These are phyloP conservation scores for Arachnomyces sp. DNA, from an alignment of 2,329 filamentous ascomycete species.

Conservation along the genomic window DNA sequence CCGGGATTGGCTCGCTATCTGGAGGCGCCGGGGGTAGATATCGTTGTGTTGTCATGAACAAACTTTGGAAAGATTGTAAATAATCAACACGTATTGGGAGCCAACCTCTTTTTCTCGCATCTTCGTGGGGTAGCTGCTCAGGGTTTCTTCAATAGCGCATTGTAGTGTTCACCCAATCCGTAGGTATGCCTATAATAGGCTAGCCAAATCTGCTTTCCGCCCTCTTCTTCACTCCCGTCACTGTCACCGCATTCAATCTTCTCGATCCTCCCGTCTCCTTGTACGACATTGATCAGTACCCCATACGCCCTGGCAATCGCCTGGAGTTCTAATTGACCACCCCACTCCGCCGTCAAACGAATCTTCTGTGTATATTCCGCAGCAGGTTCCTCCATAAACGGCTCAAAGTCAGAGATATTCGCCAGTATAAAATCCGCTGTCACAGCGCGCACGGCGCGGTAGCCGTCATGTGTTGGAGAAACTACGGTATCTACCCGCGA, in stretches of 20 bases:
- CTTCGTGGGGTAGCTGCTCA: slow-evolving; percentile 12
- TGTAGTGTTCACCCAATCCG: slow-evolving; percentile 94
- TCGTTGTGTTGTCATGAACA: neutral
- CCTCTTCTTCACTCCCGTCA: slow-evolving; percentile 32
- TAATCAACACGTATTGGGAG: too few species aligned
- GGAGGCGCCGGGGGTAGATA: slow-evolving; percentile 28
- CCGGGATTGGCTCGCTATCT: slow-evolving; percentile 36
- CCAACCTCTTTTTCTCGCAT: neutral
- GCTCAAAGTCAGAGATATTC: slow-evolving; percentile 71
- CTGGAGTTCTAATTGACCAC: slow-evolving; percentile 80
- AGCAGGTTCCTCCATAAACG: slow-evolving; percentile 77
- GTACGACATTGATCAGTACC: slow-evolving; percentile 74
- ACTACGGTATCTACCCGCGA: slow-evolving; percentile 26
- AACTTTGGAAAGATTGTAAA: neutral
- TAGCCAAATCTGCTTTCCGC: slow-evolving; percentile 61
- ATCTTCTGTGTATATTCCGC: slow-evolving; percentile 67
- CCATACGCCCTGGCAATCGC: slow-evolving; percentile 75
- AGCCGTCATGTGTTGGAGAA: slow-evolving; percentile 38
- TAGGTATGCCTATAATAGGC: slow-evolving; percentile 94
- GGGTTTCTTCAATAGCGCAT: slow-evolving; percentile 58
- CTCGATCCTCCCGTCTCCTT: slow-evolving; percentile 70
- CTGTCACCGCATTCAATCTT: slow-evolving; percentile 53
- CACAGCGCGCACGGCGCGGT: slow-evolving; percentile 58
- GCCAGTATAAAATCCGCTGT: slow-evolving; percentile 69
- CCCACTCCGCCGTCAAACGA: slow-evolving; percentile 86